Evolutionary conservation across 129 eudicot genomes (phyloP), one percentile per base, ranked within the genome.

Genomic region (Apium graveolens): DNA sequence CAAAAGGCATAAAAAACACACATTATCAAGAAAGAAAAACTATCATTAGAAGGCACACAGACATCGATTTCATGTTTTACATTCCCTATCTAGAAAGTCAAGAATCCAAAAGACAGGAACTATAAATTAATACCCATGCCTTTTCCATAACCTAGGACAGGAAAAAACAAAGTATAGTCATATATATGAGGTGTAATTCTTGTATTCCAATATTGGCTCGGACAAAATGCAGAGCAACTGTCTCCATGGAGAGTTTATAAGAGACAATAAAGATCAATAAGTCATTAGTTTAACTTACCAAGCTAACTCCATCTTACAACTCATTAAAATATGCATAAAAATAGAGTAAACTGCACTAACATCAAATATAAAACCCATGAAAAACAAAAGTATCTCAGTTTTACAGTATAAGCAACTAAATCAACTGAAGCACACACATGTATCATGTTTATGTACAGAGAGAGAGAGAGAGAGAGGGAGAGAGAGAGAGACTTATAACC

Each of bases 401-500:
- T 0, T 1, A 27, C 29, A 2, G 1, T 43, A 43, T 43, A 43
- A 43, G 45, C 31, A 57, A 38, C 34, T 4, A 57, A n/a, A n/a
- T n/a, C 27, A 14, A 1, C 42, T 1, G 38, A 35, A 34, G 62
- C 42, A 70, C 21, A 21, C 12, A 78, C 32, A n/a, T n/a, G n/a
- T n/a, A n/a, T n/a, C n/a, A n/a, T n/a, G n/a, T n/a, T n/a, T n/a
- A n/a, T n/a, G n/a, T n/a, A n/a, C n/a, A n/a, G n/a, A n/a, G n/a
- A n/a, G n/a, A n/a, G n/a, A n/a, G n/a, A 9, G 45, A 9, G 45
- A 42, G 45, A 42, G 45, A 42, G 45, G 9, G 45, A 42, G 45
- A 42, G 24, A 53, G 14, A 7, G 69, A 44, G 9, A 51, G 32
- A 4, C 77, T 49, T n/a, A n/a, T n/a, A 74, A 87, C 95, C 95